Base-by-base conservation (phyloP, 2,329 filamentous ascomycete species). In the Diaporthe batatas region DNA sequence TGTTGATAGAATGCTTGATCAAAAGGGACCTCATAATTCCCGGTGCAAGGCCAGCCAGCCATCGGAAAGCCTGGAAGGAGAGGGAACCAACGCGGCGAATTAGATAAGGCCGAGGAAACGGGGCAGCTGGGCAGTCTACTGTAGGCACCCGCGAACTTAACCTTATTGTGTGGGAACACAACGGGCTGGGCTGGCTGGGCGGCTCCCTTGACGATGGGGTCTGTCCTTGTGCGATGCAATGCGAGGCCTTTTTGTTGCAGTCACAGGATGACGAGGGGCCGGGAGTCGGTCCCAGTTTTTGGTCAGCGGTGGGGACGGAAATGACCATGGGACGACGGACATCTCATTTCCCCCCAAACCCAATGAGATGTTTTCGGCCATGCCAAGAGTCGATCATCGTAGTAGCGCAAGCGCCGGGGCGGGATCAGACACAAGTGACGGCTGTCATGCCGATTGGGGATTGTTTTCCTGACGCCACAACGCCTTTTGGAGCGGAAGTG, bases 121-220 rank as follows among this genome's bases (percentile, higher is more conserved):
- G 47, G 62, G 47, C 14, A 34, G 32, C 44, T 16, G 32, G 47
- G 10, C 44, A 18, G 32, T 8, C 62, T 67, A 53, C 62, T 67
- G 62, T 67, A 67, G 23, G 62, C 44, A 67, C 44, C 62, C 62
- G 62, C 44, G 36, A 67, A 53, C 47, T 49, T 67, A 67, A 67
- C 62, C 62, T 67, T 67, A 67, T 67, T 67, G 62, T 53, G 62
- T 67, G 62, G 62, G 62, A 53, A 67, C 62, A 39, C 62, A 39
- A 25, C 8, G 29, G 39, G 39, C 57, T 42, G 16, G 39, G 39
- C 39, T 16, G 39, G 39, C 16, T 34, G 8, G 18, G 18, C 10
- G 3, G 29, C 21, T 32, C 25, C 58, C 62, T n/a, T 67, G 62
- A 29, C 36, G 21, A 36, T 39, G 44, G 16, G 11, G 23, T 36